A percentile compares a stretch with the other conserved stretches of the same genome.
These are phyloP conservation scores for Cladosporium sp. DNA, from an alignment of 2,329 filamentous ascomycete genomes.

Conservation along the genomic window DNA sequence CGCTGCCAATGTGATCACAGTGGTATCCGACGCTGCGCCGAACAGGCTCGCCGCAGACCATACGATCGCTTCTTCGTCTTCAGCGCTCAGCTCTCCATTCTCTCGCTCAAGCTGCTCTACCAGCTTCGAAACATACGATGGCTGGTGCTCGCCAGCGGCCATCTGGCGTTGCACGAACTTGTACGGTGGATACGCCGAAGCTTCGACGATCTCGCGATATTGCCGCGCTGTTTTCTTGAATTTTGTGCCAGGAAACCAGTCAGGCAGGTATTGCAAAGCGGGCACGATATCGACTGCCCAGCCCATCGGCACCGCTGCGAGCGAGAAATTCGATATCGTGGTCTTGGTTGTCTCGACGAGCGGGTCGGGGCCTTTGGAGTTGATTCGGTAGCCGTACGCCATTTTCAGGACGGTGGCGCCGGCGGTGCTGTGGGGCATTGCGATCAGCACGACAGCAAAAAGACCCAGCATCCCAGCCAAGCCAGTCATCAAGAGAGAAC, in stretches of 20 bases:
- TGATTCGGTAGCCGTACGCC: background rate
- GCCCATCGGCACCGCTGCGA: background rate
- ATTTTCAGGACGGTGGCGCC: background rate
- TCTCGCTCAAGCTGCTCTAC: background rate
- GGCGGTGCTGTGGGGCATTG: background rate
- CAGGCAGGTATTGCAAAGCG: slow-evolving; percentile 46
- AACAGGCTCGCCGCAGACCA: background rate
- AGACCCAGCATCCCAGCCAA: no score
- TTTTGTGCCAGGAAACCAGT: slow-evolving; percentile 48
- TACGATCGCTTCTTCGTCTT: background rate
- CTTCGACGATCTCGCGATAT: background rate
- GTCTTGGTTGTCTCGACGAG: background rate
- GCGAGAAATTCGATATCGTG: background rate
- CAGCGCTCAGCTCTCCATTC: background rate
- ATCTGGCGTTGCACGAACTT: slow-evolving; percentile 43
- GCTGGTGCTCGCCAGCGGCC: slow-evolving; percentile 26
- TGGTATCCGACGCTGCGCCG: slow-evolving; percentile 39
- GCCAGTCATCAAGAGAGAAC: no score
- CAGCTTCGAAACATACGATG: slow-evolving; percentile 12
- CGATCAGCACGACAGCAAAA: background rate
- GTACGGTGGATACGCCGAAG: slow-evolving; percentile 42
- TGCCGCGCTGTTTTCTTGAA: slow-evolving; percentile 46
- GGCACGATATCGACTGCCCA: slow-evolving; percentile 49
- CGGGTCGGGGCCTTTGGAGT: background rate
- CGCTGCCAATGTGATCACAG: slow-evolving; percentile 34